These are phyloP conservation scores for Blastobotrys terrestris DNA, from an alignment of 805 yeast species.

Conservation along the genomic window DNA sequence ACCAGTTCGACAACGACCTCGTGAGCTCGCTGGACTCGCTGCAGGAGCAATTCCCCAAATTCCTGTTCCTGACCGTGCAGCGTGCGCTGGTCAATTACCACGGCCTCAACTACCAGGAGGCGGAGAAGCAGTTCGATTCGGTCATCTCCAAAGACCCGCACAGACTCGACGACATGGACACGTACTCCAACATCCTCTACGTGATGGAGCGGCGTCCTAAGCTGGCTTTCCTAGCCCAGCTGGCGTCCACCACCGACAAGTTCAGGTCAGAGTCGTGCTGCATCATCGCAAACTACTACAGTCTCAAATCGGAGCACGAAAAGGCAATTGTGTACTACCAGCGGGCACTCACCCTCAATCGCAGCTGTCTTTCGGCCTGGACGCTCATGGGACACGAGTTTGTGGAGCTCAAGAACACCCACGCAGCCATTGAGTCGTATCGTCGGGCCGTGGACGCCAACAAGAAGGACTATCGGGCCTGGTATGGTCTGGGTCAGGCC, in stretches of 20 bases:
- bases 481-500: constrained; percentile 99
- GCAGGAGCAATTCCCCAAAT: constrained; percentile 56
- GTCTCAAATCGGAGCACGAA: constrained; percentile 88
- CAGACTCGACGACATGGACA: constrained; percentile 84
- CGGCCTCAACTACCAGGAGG: constrained; percentile 74
- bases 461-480: constrained; percentile 85
- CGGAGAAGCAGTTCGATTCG: constrained; percentile 73
- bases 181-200: constrained; percentile 88
- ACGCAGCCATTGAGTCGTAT: constrained; percentile 95
- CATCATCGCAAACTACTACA: constrained; percentile 87
- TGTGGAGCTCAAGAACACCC: constrained; percentile 91
- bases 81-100: constrained; percentile 78
- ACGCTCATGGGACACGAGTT: constrained; percentile 98
- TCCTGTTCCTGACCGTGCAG: constrained; percentile 70
- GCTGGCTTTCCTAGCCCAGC: constrained; percentile 79
- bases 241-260: constrained; percentile 73
- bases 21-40: constrained; percentile 47
- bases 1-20: constrained; percentile 52
- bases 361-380: constrained; percentile 86
- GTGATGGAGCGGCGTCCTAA: constrained; percentile 88
- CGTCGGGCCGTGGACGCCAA: constrained; percentile 89
- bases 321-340: constrained; percentile 90
- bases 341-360: constrained; percentile 76
- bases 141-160: constrained; percentile 72
- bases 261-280: constrained; percentile 94